phyloP scores from a whole-genome alignment of 208 protist species.

The Angomonas ambiguus region DNA sequence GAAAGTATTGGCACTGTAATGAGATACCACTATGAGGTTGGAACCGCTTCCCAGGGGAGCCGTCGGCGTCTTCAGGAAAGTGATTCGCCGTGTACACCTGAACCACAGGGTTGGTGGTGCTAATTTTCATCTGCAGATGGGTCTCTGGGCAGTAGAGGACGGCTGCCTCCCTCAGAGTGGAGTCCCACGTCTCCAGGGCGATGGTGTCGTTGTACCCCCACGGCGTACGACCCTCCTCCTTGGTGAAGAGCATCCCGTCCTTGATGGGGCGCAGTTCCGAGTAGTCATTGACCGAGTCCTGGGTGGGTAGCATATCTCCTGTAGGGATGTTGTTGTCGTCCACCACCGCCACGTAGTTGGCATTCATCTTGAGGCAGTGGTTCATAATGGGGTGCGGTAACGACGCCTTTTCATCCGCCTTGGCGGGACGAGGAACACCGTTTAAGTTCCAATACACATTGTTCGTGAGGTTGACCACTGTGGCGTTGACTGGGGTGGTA shows the following conservation, averaged over 20 bases:
- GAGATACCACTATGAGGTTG: slow-evolving; percentile 53
- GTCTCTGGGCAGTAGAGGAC: slow-evolving; percentile 57
- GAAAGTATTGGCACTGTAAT: slow-evolving; percentile 79
- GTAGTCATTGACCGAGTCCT: slow-evolving; percentile 58
- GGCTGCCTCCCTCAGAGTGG: slow-evolving; percentile 56
- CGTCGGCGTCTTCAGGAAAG: slow-evolving; percentile 45
- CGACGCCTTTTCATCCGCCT: slow-evolving; percentile 11
- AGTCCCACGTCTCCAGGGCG: slow-evolving; percentile 69
- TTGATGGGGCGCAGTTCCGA: slow-evolving; percentile 28
- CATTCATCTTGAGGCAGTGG: slow-evolving; percentile 46
- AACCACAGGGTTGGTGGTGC: slow-evolving; percentile 61
- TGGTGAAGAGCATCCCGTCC: slow-evolving; percentile 48
- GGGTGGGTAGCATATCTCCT: slow-evolving; percentile 34
- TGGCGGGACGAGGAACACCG: slow-evolving; percentile 34
- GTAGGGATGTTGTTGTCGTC: slow-evolving; percentile 38
- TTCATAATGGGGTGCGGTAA: slow-evolving; percentile 46
- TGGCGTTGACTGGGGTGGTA: slow-evolving; percentile 48
- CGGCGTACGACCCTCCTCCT: slow-evolving; percentile 25
- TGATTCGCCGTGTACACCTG: slow-evolving; percentile 67
- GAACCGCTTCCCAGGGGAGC: slow-evolving; percentile 52
- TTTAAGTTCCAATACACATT: slow-evolving; percentile 85
- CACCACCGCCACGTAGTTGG: slow-evolving; percentile 43
- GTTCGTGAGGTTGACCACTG: slow-evolving; percentile 74
- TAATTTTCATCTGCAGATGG: slow-evolving; percentile 54
- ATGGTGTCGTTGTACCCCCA: slow-evolving; percentile 75